Evolutionary conservation across 1,139 yeast species (phyloP).

Genomic region (Ogataea hybrid): DNA sequence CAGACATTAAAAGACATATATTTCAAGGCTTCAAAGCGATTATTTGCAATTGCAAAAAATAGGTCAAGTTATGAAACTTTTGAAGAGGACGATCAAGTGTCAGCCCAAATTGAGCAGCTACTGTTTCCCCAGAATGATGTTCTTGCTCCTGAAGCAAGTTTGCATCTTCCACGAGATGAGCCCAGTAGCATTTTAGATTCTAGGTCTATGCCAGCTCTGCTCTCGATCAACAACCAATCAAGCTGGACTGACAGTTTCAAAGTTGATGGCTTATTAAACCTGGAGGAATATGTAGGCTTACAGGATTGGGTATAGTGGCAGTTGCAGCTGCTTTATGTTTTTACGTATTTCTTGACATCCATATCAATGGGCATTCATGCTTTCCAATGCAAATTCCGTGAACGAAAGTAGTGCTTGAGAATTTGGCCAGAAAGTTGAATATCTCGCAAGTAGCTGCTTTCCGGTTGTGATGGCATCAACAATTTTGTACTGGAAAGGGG

Average conservation of each 20-base stretch:
- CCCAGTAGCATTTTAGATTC: too few relatives aligned
- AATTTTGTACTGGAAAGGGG: too few relatives aligned
- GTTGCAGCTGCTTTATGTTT: background rate
- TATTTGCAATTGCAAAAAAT: background rate
- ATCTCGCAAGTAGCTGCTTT: background rate
- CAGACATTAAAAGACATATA: conserved; percentile 9
- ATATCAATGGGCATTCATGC: background rate
- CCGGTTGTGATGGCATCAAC: background rate
- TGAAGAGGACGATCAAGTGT: conserved; percentile 3
- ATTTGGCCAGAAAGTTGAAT: background rate
- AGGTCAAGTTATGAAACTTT: background rate
- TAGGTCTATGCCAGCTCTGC: background rate
- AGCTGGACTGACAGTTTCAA: conserved; percentile 22
- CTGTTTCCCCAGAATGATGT: conserved; percentile 16
- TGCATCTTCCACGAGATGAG: too few relatives aligned
- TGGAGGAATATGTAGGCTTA: conserved; percentile 9
- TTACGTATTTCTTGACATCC: too few relatives aligned
- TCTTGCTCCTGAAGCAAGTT: background rate
- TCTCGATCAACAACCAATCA: conserved; percentile 9
- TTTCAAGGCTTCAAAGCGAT: conserved; percentile 9
- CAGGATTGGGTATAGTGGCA: background rate
- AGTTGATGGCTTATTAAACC: conserved; percentile 11
- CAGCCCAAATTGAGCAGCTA: conserved; percentile 18
- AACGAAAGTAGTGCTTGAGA: background rate
- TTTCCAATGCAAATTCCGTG: background rate